Percentiles rank a stretch among this genome's conserved stretches.
These are phyloP conservation scores for Chlorella variabilis DNA, from an alignment of 163 green algal species.

Conservation along the genomic window DNA sequence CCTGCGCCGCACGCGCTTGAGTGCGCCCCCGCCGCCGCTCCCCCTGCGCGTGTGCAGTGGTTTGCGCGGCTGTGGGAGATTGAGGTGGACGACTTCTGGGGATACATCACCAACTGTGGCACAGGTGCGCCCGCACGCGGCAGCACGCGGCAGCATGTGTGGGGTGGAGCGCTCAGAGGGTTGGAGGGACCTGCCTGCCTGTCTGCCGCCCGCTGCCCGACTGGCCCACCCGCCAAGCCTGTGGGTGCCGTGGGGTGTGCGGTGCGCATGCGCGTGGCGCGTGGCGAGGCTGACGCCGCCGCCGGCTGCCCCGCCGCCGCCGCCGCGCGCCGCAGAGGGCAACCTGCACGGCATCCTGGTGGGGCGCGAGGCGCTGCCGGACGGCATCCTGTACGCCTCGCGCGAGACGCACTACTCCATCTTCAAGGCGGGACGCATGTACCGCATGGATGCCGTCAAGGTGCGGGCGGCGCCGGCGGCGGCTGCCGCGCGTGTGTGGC, in stretches of 20 bases:
- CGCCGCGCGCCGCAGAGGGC: constrained; percentile 84
- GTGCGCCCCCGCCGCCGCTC: too few relatives aligned
- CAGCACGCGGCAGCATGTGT: not conserved
- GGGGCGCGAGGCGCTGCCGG: constrained; percentile 91
- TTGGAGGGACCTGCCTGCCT: too few relatives aligned
- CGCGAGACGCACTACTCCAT: constrained; percentile 95
- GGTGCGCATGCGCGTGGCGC: too few relatives aligned
- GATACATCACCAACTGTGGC: constrained; percentile 98
- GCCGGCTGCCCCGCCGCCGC: too few relatives aligned
- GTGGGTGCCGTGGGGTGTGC: too few relatives aligned
- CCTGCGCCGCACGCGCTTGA: too few relatives aligned
- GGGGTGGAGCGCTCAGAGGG: not conserved
- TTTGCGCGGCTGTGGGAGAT: constrained; percentile 98
- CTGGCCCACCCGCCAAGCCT: too few relatives aligned
- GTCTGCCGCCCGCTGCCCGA: too few relatives aligned
- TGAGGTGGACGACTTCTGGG: constrained; percentile 92
- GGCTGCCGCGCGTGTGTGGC: not conserved
- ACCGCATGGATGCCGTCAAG: constrained; percentile 93
- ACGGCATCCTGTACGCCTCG: constrained; percentile 93
- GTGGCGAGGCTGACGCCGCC: too few relatives aligned
- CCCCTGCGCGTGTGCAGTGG: constrained; percentile 71
- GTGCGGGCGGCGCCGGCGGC: constrained; percentile 33
- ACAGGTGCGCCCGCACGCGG: constrained; percentile 65
- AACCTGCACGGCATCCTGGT: constrained; percentile 98
- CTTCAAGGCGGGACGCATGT: constrained; percentile 96